phyloP scores from a whole-genome alignment of 352 stramenopile genomes.

The Phytophthora megakarya region DNA sequence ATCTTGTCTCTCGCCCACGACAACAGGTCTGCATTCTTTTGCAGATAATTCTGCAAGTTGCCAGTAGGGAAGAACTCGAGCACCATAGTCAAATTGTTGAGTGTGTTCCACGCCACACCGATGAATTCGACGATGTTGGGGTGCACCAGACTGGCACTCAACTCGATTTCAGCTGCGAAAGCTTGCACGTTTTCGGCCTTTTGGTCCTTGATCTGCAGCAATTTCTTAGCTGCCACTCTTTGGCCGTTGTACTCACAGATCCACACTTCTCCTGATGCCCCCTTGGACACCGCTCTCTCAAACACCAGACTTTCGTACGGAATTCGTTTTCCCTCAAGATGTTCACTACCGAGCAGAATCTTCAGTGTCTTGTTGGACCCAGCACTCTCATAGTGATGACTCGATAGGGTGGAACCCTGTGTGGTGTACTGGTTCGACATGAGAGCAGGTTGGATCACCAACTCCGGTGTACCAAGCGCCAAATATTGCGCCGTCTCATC shows the following conservation, averaged over 20 bases:
- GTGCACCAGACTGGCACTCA: constrained; percentile 55
- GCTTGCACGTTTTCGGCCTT: constrained; percentile 36
- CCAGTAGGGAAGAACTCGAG: constrained; percentile 40
- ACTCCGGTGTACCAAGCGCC: constrained; percentile 8
- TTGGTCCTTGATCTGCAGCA: constrained; percentile 36
- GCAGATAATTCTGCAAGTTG: constrained; percentile 25
- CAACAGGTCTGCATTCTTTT: constrained; percentile 27
- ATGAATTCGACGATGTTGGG: constrained; percentile 59
- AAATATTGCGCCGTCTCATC: constrained; percentile 17
- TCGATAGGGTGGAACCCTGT: constrained; percentile 13
- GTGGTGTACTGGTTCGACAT: constrained; percentile 17
- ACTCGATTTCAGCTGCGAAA: constrained; percentile 60
- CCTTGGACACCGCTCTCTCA: constrained; percentile 34
- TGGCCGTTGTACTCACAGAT: constrained; percentile 49
- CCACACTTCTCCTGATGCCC: constrained; percentile 53
- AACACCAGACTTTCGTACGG: constrained; percentile 26
- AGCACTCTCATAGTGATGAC: constrained; percentile 29
- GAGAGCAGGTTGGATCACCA: neutral
- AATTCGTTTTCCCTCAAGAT: constrained; percentile 30
- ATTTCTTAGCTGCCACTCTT: constrained; percentile 48
- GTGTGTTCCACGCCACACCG: constrained; percentile 55
- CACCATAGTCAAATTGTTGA: constrained; percentile 44
- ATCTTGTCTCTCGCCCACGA: constrained; percentile 49
- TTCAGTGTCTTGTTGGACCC: constrained; percentile 34
- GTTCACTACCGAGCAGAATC: constrained; percentile 16